Evolutionary conservation across 371 early-diverging fungal species (phyloP), one percentile per base, ranked within the genome.

Genomic region (Dichotomocladium elegans): DNA sequence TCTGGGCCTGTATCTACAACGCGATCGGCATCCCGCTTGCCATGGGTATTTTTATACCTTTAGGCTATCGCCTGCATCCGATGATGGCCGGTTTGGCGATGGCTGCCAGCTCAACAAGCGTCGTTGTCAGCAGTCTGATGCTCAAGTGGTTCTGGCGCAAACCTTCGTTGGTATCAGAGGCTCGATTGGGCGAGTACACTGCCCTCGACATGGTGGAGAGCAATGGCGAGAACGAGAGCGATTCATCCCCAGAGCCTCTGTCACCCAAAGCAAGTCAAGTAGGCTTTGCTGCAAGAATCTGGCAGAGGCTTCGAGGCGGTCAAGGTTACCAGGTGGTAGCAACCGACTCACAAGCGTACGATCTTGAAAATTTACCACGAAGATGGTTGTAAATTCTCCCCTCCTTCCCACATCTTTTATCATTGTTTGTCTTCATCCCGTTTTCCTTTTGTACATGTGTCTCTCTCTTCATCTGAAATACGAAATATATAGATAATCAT

Each of bases 61-160:
- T 88, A 80, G 91, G 94, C 2, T 70, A 85, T 27, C 82, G 83
- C 48, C 57, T 96, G 46, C 95, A 87, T 44, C 94, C 98, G 0
- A 93, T 95, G 88, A 68, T 93, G 65, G 93, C 96, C 0, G 95
- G 95, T 28, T 72, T 91, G 61, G 93, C 95, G 35, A 98, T 98
- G 98, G 95, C 94, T 1, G 80, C 91, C 53, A 89, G 89, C 43
- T 92, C 93, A n/a, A 89, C 96, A 6, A 87, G 87, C 53, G 98
- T 98, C 1, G 95, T 97, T 22, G 70, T 83, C 40, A 90, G 90
- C 47, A 93, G 93, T 51, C 68, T 98, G 54, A 65, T 91, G 67
- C 81, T 98, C 37, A 84, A 80, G 58, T 78, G 81, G 59, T 56
- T 63, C 44, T 92, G 84, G 80, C 65, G 55, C 43, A 82, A 79